Percentiles rank a stretch among this genome's conserved stretches.
phyloP scores from a whole-genome alignment of 805 yeast species.

The Kodamaea hsintzibuensis region DNA sequence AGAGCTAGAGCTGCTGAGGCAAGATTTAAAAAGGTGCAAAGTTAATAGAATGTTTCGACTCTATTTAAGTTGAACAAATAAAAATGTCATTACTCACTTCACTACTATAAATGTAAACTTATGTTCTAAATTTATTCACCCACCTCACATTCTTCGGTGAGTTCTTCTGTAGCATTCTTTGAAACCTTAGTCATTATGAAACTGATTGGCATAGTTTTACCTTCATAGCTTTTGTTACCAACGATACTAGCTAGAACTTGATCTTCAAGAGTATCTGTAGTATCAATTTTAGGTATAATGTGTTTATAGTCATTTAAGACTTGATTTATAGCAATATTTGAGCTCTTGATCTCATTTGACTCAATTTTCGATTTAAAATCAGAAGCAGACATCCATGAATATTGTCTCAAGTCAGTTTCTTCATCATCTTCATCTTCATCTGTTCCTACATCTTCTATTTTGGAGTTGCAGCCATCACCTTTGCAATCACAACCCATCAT shows the following conservation, averaged over 20 bases:
- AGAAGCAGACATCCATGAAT: constrained; percentile 58
- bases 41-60: constrained; percentile 5
- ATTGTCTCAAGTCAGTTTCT: constrained; percentile 5
- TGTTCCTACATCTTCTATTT: constrained; percentile 6
- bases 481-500: constrained; percentile 63
- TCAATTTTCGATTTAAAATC: constrained; percentile 37
- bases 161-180: not conserved
- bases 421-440: constrained; percentile 14
- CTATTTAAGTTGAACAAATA: too few species aligned
- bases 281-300: constrained; percentile 45
- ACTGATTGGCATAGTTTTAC: constrained; percentile 25
- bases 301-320: constrained; percentile 68
- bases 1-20: constrained; percentile 97
- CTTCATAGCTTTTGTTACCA: constrained; percentile 15
- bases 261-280: constrained; percentile 20
- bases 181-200: constrained; percentile 32
- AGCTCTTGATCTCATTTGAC: constrained; percentile 27
- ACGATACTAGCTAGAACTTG: constrained; percentile 30
- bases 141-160: not conserved
- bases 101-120: not conserved
- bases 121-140: not conserved
- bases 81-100: too few species aligned
- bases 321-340: constrained; percentile 43
- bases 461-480: constrained; percentile 50
- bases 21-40: constrained; percentile 44